phyloP scores from a whole-genome alignment of 2,329 filamentous ascomycete genomes.

The Dryadomyces quercus-mongolicae region DNA sequence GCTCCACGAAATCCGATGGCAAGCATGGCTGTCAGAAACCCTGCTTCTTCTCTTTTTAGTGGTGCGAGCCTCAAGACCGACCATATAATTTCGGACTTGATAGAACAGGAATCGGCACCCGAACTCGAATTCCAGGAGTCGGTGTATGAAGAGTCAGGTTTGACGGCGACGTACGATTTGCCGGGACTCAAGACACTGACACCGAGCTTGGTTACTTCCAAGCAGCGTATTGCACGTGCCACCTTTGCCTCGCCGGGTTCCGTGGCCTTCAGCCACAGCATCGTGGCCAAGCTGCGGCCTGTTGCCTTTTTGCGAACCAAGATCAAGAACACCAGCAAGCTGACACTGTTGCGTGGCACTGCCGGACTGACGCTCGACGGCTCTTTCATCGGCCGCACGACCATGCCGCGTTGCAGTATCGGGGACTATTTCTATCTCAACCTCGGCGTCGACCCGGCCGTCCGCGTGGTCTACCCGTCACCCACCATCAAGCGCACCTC shows the following conservation, averaged over 20 bases:
- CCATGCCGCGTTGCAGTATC: conserved; percentile 40
- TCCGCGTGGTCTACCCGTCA: conserved; percentile 42
- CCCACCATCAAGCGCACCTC: conserved; percentile 39
- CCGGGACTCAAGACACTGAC: conserved; percentile 43
- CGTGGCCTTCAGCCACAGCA: conserved; percentile 41
- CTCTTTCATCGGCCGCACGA: conserved; percentile 45
- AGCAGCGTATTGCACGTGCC: conserved; percentile 48
- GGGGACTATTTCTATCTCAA: conserved; percentile 40
- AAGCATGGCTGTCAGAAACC: too few relatives aligned
- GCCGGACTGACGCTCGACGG: conserved; percentile 51
- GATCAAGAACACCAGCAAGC: conserved; percentile 41
- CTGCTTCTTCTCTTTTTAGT: too few relatives aligned
- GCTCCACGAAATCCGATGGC: too few relatives aligned
- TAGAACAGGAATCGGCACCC: too few relatives aligned
- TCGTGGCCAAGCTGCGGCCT: conserved; percentile 48
- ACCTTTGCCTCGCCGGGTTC: conserved; percentile 20
- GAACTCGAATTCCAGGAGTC: conserved; percentile 37
- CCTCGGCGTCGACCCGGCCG: conserved; percentile 47
- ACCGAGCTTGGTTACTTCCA: conserved; percentile 36
- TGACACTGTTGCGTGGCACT: conserved; percentile 42
- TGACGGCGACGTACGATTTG: conserved; percentile 50
- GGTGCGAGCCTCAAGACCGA: too few relatives aligned
- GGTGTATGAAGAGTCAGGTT: conserved; percentile 43
- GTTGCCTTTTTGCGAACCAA: conserved; percentile 47
- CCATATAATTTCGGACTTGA: too few relatives aligned